These are phyloP conservation scores for Trifolium repens DNA, from an alignment of 306 rosid genomes.

Conservation along the genomic window DNA sequence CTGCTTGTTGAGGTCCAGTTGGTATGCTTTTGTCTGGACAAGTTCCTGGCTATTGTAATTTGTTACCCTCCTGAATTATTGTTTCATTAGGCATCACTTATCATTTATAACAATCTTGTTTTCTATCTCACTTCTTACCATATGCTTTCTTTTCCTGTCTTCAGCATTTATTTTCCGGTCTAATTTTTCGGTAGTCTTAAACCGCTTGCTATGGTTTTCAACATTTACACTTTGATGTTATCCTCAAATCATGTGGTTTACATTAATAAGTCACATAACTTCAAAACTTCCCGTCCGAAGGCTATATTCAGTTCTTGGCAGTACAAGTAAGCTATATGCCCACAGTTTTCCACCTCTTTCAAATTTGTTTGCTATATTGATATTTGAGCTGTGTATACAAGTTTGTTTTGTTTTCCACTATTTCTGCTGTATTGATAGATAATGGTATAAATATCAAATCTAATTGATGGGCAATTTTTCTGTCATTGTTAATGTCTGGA, in stretches of 20 bases:
- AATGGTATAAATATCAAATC: too few species aligned
- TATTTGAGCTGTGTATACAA: constrained; percentile 3
- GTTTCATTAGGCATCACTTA: not conserved
- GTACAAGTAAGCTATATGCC: not conserved
- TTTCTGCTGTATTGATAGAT: too few species aligned
- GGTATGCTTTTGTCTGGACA: constrained; percentile 16
- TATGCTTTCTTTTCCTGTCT: constrained; percentile 5
- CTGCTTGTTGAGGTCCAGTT: constrained; percentile 16
- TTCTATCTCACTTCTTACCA: not conserved
- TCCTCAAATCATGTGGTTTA: not conserved
- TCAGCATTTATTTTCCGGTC: not conserved
- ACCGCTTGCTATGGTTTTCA: not conserved
- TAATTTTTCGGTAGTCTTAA: not conserved
- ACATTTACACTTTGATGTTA: not conserved
- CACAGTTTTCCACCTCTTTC: not conserved
- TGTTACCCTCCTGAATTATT: not conserved
- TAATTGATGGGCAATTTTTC: too few species aligned
- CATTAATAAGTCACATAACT: constrained; percentile 23
- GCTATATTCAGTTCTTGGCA: not conserved
- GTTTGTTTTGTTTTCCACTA: too few species aligned
- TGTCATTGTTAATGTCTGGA: too few species aligned
- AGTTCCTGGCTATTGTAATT: not conserved
- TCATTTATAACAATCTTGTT: constrained; percentile 4
- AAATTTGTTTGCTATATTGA: constrained; percentile 15
- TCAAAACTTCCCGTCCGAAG: not conserved